Base-by-base conservation (phyloP, 1,284 basidiomycete species). In the Puccinia triticina region DNA sequence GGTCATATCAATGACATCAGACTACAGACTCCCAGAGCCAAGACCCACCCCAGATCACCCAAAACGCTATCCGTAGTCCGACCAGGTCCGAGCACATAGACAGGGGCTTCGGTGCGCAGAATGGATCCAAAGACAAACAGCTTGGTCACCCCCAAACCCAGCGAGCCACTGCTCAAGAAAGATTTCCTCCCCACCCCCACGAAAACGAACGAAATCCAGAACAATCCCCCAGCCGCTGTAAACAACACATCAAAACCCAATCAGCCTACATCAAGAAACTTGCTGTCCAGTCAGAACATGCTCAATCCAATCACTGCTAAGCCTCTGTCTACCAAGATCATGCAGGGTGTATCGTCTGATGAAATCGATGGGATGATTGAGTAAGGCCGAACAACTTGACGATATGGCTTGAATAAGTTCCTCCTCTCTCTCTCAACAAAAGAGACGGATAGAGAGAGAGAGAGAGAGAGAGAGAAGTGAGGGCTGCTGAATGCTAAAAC, bases 301-400 rank as follows among this genome's bases (percentile, higher is more conserved):
- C 3, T 50, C 50, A 53, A 34, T 12, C 48, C 50, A 4, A 37
- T 73, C 71, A 21, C 48, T 26, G 18, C 71, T 37, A 53, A 73
- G 26, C 50, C 71, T 37, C 46, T 53, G 14, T 73, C 71, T 2
- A 26, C 71, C 14, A 73, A 10, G 23, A 73, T 73, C 46, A 73
- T 73, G 71, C 29, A 73, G 37, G 29, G 21, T 26, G 71, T 73
- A 18, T 53, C 48, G 21, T 73, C 71, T 11, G 71, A 73, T n/a
- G 71, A 73, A 40, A 29, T 73, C 29, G 71, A 73, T 48, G 71
- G 48, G 71, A 73, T 73, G 71, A 73, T 73, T 26, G 34, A 37
- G 71, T 73, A 23, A 37, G 71, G n/a, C 26, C 32, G 3, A 34
- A 61, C 11, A 34, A 61, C n/a, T 61, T 12, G 32, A 26, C 32